Conservation (phyloP, 352 stramenopile species). For the Globisporangium yorkense region DNA sequence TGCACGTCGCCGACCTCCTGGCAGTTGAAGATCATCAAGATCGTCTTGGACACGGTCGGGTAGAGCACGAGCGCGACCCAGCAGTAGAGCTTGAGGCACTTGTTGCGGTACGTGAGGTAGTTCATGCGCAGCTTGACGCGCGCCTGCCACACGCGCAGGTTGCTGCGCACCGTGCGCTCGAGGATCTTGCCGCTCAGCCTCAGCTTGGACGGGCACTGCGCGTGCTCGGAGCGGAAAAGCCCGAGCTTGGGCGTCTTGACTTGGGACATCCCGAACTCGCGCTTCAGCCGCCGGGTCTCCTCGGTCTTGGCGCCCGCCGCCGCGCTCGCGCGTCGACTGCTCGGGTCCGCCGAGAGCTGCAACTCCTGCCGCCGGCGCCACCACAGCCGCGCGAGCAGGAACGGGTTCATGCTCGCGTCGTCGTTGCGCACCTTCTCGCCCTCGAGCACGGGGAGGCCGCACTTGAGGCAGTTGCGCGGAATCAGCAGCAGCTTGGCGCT, state of each 20-base stretch:
- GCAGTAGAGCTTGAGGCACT: conserved; percentile 74
- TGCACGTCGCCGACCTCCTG: conserved; percentile 54
- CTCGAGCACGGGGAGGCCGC: conserved; percentile 57
- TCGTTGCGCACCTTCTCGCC: conserved; percentile 42
- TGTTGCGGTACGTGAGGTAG: conserved; percentile 77
- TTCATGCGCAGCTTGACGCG: conserved; percentile 79
- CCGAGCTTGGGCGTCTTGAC: conserved; percentile 61
- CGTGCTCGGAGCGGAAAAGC: conserved; percentile 52
- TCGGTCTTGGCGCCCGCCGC: conserved; percentile 5
- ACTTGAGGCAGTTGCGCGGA: conserved; percentile 61
- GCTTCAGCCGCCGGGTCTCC: conserved; percentile 42
- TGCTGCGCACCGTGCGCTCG: conserved; percentile 61
- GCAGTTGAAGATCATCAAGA: conserved; percentile 77
- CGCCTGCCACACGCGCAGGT: conserved; percentile 72
- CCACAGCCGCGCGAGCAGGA: conserved; percentile 34
- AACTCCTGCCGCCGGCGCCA: conserved; percentile 22
- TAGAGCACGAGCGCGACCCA: conserved; percentile 77
- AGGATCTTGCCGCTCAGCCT: conserved; percentile 41
- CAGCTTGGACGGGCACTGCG: conserved; percentile 41
- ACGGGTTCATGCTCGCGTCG: conserved; percentile 49
- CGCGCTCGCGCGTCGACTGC: not conserved
- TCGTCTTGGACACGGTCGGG: conserved; percentile 70
- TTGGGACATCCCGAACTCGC: conserved; percentile 69
- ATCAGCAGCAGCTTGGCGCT: conserved; percentile 56
- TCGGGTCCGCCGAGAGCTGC: conserved; percentile 5